Conservation (phyloP, 169 alveolate genomes). For the Cryptosporidium andersoni region DNA sequence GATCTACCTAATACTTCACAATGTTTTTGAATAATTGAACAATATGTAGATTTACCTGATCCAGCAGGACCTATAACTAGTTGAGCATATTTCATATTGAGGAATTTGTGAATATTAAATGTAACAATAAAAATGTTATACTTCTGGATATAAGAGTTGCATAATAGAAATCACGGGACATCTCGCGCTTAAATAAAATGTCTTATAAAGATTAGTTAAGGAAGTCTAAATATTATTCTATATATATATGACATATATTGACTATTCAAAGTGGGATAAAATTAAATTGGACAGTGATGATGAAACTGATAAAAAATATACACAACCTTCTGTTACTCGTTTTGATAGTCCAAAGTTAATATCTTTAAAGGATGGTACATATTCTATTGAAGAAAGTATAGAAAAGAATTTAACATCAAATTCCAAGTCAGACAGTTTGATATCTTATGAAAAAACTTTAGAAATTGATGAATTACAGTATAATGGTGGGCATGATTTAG, state of each 20-base stretch:
- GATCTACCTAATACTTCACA: conserved; percentile 85
- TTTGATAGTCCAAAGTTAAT: conserved; percentile 58
- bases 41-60: conserved; percentile 96
- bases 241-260: conserved; percentile 28
- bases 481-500: conserved; percentile 1
- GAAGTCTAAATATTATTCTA: neutral
- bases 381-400: neutral
- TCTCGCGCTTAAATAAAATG: neutral
- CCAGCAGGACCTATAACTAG: conserved; percentile 99
- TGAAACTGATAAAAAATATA: conserved; percentile 1
- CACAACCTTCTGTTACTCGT: conserved; percentile 22
- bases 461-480: conserved; percentile 7
- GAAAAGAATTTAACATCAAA: neutral
- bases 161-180: no score
- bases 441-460: conserved; percentile 15
- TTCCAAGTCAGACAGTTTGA: neutral
- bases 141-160: neutral
- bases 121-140: neutral
- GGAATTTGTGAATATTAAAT: neutral
- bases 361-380: conserved; percentile 2
- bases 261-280: conserved; percentile 68
- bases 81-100: conserved; percentile 88
- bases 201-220: neutral
- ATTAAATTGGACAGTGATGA: conserved; percentile 43
- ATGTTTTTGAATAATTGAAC: conserved; percentile 91